Evolutionary conservation across 2,329 filamentous ascomycete genomes (phyloP), one percentile per base, ranked within the genome.

Genomic region (Diaporthe sp.): DNA sequence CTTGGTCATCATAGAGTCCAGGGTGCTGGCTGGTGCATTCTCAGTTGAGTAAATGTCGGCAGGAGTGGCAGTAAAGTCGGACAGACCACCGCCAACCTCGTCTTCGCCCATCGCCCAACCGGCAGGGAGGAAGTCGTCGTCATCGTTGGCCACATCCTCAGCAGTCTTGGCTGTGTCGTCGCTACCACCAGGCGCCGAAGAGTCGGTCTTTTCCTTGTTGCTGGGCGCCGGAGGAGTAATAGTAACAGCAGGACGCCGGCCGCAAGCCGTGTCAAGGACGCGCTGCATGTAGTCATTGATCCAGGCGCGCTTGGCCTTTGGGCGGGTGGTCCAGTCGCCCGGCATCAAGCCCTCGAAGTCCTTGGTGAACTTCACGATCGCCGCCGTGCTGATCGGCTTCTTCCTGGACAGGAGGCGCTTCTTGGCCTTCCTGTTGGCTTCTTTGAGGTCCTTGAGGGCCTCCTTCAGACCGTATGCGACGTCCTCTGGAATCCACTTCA

Each of bases 401-500:
- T 70, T 70, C 15, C 65, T 42, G n/a, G 65, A 28, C 15, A 70
- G 4, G 4, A 70, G 65, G 3, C 65, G 65, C 34, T 39, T 70
- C 65, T 70, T 70, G 65, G 65, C n/a, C 65, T 42, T 70, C 46
- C n/a, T 39, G 17, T 42, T 55, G 2, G 65, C 65, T 13, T 15
- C n/a, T 9, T 10, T 7, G 4, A 70, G n/a, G 22, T 70, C 49
- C 22, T 55, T 42, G 49, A 70, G 46, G 2, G 49, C 46, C 22
- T 53, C 34, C 10, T 70, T 70, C 3, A 70, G 2, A 1, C 22
- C 65, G 22, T 55, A 55, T 1, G 12, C 65, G 12, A 42, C 34
- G 15, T 70, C 25, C 4, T 39, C 65, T 13, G 65, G 65, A n/a
- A 55, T 28, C 65, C 65, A 70, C 22, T 70, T 37, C 65, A 70